Evolutionary conservation across 805 yeast genomes (phyloP).

Genomic region (Ogataea angusta): DNA sequence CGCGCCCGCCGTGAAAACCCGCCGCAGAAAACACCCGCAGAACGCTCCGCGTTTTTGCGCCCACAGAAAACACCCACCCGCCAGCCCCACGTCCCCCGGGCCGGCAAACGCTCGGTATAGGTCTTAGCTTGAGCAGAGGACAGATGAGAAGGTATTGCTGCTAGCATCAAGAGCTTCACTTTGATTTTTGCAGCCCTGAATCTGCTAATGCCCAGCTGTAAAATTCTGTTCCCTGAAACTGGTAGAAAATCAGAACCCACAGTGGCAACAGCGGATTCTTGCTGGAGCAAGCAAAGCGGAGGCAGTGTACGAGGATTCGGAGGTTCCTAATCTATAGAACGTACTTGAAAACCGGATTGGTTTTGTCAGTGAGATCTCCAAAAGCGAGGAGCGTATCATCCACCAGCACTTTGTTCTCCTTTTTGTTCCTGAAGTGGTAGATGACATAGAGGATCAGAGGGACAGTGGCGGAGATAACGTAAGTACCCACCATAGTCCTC

Average conservation of each 20-base stretch:
- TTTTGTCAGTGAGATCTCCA: constrained; percentile 51
- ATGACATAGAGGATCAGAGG: constrained; percentile 23
- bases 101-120: no score
- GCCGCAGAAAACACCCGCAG: no score
- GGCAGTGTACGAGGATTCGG: not conserved
- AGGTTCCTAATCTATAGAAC: constrained; percentile 17
- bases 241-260: not conserved
- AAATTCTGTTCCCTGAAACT: not conserved
- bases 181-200: not conserved
- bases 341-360: constrained; percentile 51
- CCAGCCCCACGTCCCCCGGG: no score
- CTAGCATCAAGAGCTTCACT: not conserved
- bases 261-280: not conserved
- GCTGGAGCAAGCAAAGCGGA: not conserved
- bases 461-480: constrained; percentile 11
- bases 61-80: no score
- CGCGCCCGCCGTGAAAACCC: no score
- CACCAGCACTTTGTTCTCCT: no score
- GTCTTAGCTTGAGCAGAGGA: no score
- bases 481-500: constrained; percentile 33
- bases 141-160: no score
- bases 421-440: constrained; percentile 36
- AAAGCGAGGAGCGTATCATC: constrained; percentile 33
- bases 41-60: no score
- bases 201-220: not conserved